Percentiles rank a stretch among this genome's conserved stretches.
Conservation (phyloP, 148 eudicot species). For the Arctostaphylos glauca region DNA sequence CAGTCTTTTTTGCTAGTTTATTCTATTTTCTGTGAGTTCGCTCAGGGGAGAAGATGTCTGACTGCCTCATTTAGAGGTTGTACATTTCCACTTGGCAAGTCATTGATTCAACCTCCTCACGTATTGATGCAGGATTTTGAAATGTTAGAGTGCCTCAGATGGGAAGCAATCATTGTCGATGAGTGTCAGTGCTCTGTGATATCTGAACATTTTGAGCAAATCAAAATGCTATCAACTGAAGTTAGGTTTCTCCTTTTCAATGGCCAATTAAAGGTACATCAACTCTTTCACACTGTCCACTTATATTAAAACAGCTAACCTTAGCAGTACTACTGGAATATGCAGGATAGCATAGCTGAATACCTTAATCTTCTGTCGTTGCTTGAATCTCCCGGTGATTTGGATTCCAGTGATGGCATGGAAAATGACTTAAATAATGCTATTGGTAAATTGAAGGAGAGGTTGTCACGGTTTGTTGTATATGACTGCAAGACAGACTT, state of each 20-base stretch:
- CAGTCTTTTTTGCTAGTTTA: background rate
- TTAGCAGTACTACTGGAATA: conserved; percentile 16
- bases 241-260: conserved; percentile 53
- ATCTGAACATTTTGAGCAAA: conserved; percentile 31
- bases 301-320: background rate
- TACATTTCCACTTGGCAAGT: background rate
- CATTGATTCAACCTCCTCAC: background rate
- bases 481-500: conserved; percentile 33
- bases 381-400: conserved; percentile 43
- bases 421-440: conserved; percentile 31
- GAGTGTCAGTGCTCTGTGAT: conserved; percentile 42
- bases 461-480: conserved; percentile 39
- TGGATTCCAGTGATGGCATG: conserved; percentile 21
- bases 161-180: conserved; percentile 74
- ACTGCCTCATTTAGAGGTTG: conserved; percentile 2
- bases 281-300: conserved; percentile 17
- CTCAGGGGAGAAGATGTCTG: background rate
- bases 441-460: conserved; percentile 44
- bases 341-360: conserved; percentile 57
- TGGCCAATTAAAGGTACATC: conserved; percentile 37
- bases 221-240: conserved; percentile 42
- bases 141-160: conserved; percentile 38
- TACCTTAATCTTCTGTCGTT: conserved; percentile 47
- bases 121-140: conserved; percentile 51
- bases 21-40: background rate